These are phyloP conservation scores for Aspergillus sp. DNA, from an alignment of 2,329 filamentous ascomycete genomes.

Conservation along the genomic window DNA sequence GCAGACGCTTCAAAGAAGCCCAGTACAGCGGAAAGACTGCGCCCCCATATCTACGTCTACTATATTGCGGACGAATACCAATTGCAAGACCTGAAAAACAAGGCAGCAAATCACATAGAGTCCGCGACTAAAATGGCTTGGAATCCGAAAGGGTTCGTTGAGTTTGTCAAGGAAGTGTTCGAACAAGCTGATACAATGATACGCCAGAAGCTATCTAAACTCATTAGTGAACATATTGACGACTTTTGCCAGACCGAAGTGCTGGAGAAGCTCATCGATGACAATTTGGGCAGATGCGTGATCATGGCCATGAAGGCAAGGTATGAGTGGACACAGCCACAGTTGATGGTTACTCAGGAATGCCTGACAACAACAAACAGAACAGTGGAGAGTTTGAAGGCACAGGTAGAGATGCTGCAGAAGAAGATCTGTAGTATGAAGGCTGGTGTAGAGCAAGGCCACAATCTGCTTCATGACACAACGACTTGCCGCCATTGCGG, in stretches of 20 bases:
- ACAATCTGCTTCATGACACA: not conserved
- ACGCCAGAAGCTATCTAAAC: not conserved
- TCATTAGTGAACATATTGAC: not conserved
- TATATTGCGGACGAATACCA: too few species aligned
- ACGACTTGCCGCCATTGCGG: not conserved
- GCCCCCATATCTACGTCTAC: too few species aligned
- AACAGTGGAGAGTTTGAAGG: not conserved
- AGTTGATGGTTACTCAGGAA: not conserved
- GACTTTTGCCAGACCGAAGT: not conserved
- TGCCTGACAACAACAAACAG: not conserved
- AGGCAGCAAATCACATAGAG: too few species aligned
- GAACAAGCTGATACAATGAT: not conserved
- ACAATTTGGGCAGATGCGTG: not conserved
- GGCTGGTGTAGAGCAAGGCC: not conserved
- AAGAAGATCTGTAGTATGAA: not conserved
- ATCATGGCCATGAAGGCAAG: not conserved
- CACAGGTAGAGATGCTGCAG: not conserved
- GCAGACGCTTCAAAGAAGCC: too few species aligned
- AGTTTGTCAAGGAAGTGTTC: not conserved
- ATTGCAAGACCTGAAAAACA: too few species aligned
- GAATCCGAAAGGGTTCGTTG: not conserved
- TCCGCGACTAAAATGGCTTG: too few species aligned
- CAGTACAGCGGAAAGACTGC: too few species aligned
- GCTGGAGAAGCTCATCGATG: not conserved
- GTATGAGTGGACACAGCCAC: not conserved